Base-by-base conservation (phyloP, 2,329 filamentous ascomycete species). In the Colletotrichum shisoi region DNA sequence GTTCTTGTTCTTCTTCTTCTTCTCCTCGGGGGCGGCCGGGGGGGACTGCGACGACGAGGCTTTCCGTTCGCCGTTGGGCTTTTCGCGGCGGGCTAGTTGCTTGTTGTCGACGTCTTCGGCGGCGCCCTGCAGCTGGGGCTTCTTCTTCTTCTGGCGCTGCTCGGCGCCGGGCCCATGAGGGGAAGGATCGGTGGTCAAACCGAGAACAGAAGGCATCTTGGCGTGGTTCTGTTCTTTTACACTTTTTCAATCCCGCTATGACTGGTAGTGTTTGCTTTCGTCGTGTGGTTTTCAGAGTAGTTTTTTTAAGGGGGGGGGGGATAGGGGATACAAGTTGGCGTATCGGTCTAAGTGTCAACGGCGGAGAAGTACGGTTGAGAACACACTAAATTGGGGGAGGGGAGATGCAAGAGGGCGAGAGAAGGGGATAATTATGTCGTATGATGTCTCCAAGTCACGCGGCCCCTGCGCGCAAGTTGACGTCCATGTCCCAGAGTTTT, bases 191-290 rank as follows among this genome's bases (percentile, higher is more conserved):
- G 66, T 76, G 37, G 76, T 77, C 39, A 77, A 72, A 52, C 76
- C 76, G 39, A 77, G 74, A 15, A 72, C 70, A 57, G 75, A 76
- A 56, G 76, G 75, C 75, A 77, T 74, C 2, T 46, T 66, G 62
- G 63, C 17, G 54, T 59, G 5, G 46, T 40, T 24, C 3, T 51
- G 19, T 17, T 51, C 13, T 45, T 0, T 21, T 19, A 5, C n/a
- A 27, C 2, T 39, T 63, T 21, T 15, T 4, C 12, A 19, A 15
- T 27, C 34, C 15, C 45, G 24, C 34, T 44, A 24, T 57, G 24
- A 19, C 3, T 31, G n/a, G 3, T 37, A 12, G 15, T 27, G 8
- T 5, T 44, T 21, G 21, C 21, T 15, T 44, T 56, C 17, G 19
- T 56, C 4, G 21, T 54, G 21, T 49, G 7, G 5, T 34, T 24